phyloP scores from a whole-genome alignment of 2,329 filamentous ascomycete species.

The Cercospora sp. region DNA sequence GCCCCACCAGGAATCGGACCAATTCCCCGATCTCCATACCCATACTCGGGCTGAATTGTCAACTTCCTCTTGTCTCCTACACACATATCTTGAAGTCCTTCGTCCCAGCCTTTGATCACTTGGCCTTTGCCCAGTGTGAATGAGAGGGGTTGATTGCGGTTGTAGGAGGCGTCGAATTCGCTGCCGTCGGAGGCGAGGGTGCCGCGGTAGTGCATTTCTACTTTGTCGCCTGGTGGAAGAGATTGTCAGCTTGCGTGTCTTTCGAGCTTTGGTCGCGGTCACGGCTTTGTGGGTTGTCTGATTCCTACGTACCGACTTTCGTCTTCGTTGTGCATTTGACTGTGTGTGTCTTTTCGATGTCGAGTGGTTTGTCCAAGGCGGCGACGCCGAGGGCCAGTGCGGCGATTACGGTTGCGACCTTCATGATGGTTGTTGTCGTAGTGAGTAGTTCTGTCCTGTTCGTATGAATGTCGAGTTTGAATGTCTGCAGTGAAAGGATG shows the following conservation, averaged over 20 bases:
- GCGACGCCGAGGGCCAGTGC: conserved; percentile 52
- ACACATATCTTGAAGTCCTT: conserved; percentile 92
- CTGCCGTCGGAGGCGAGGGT: conserved; percentile 69
- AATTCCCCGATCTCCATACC: conserved; percentile 74
- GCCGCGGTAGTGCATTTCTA: conserved; percentile 86
- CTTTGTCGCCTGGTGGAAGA: no score
- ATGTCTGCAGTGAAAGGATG: neutral
- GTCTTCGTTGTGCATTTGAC: conserved; percentile 69
- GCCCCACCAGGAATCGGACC: conserved; percentile 84
- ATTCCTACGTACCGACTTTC: no score
- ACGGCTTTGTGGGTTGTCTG: no score
- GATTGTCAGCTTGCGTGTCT: no score
- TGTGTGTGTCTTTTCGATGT: conserved; percentile 72
- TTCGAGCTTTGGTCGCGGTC: no score
- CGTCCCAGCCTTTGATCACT: conserved; percentile 96
- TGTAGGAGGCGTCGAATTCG: conserved; percentile 59
- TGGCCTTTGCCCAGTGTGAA: conserved; percentile 81
- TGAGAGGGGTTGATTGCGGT: conserved; percentile 68
- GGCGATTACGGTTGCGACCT: conserved; percentile 44
- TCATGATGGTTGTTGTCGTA: conserved; percentile 44
- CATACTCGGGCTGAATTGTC: conserved; percentile 80
- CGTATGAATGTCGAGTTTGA: neutral
- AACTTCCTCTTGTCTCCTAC: conserved; percentile 90
- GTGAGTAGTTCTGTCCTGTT: neutral
- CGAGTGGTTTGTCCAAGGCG: conserved; percentile 57